Base-by-base conservation (phyloP, 352 stramenopile genomes). In the Phytophthora multivora region DNA sequence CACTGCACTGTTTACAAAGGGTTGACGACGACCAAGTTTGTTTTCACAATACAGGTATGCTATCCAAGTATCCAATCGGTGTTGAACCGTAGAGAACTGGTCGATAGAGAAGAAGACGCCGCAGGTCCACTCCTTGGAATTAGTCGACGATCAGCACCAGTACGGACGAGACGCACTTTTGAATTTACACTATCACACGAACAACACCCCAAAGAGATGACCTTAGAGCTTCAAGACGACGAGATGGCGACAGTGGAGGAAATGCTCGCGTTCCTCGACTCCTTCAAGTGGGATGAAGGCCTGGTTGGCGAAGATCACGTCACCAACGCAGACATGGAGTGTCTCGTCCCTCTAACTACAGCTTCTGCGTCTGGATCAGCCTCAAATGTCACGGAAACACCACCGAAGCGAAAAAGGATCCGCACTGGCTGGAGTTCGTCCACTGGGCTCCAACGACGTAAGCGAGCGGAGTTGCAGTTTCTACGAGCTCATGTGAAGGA, bases 391-490 rank as follows among this genome's bases (percentile, higher is more conserved):
- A 8, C 45, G 2, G 40, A 51, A n/a, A 10, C 16, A 39, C 12
- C 25, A 9, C 26, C 26, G 12, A 52, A 52, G 16, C 46, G 28
- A 9, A 52, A 41, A 52, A n/a, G 46, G 28, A 52, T 41, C 16
- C 46, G 46, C 11, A 52, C 46, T 28, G 47, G 47, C 3, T 54
- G 47, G 47, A 59, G 51, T 19, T 59, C 51, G 19, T 59, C 51
- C 4, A 59, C 51, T 8, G 39, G 57, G n/a, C 39, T 65, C 12
- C 57, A 65, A 26, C 41, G 41, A 30, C 47, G 48, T 15, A 52
- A 65, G 21, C 26, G 41, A n/a, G 56, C 50, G 16, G 63, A 71
- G 31, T 31, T 71, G 4, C 19, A 66, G 19, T 59, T 54, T 13
- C 38, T 71, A 0, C 55, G 63, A 4, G 48, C 36, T 3, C 42